Evolutionary conservation across 306 rosid species (phyloP), one percentile per base, ranked within the genome.

Genomic region (Calophaca sinica): DNA sequence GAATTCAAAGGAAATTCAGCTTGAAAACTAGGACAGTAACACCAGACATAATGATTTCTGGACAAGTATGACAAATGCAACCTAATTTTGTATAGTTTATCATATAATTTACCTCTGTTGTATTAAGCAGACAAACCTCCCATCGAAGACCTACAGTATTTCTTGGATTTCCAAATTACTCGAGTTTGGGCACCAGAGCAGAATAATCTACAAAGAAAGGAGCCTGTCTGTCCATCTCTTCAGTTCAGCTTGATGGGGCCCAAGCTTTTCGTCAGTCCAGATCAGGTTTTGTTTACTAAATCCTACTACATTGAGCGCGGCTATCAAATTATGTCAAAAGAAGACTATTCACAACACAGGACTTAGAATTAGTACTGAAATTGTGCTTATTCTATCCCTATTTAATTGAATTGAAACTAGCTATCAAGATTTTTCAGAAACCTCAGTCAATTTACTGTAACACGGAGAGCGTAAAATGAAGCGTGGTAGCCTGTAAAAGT

Each of bases 161-260:
- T 94, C 86, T 86, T 94, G 89, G 98, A 94, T 84, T 94, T 94
- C 80, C 98, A 94, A 94, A 86, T 94, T 62, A 82, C 90, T 63
- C 89, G 80, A 68, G 90, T 79, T 68, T 94, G 98, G 98, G 98
- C 98, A 28, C 98, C 98, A 3, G 96, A 91, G 73, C 94, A 85
- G 68, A 91, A 84, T 78, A 90, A 86, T 72, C 83, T 88, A 70
- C 98, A 94, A 75, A 84, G 97, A 79, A 94, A 94, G 83, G 97
- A 91, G 80, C 98, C 97, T 41, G 96, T 94, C 11, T 94, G 98
- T 76, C 70, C 72, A 31, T 81, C 91, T 45, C 98, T 91, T 66
- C 98, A 94, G 86, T 94, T 94, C 85, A 91, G 98, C 82, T 88
- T 94, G 89, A 94, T 94, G 98, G 97, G 98, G 62, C 96, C 98